These are phyloP conservation scores for Tinospora cordifolia DNA, from an alignment of 164 flowering plant species.

Conservation along the genomic window DNA sequence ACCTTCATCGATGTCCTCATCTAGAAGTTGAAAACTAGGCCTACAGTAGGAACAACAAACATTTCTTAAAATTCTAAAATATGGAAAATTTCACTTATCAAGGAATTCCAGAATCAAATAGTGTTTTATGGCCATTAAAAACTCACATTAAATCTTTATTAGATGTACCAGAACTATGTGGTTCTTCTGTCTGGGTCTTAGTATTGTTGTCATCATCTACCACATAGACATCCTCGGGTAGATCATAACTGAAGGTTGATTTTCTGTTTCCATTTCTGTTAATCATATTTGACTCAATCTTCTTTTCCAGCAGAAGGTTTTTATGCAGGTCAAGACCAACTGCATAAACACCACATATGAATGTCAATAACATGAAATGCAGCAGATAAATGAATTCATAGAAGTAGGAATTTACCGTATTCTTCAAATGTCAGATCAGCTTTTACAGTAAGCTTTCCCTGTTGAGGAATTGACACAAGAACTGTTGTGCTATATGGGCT, in stretches of 20 bases:
- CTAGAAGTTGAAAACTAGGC: conserved; percentile 81
- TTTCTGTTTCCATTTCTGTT: conserved; percentile 19
- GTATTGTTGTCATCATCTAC: conserved; percentile 38
- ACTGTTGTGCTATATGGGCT: conserved; percentile 73
- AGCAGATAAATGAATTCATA: conserved; percentile 4
- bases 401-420: conserved; percentile 41
- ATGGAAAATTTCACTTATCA: neutral
- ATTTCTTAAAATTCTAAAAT: neutral
- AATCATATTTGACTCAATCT: conserved; percentile 21
- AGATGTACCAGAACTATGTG: conserved; percentile 15
- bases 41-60: conserved; percentile 31
- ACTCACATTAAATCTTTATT: conserved; percentile 42
- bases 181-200: conserved; percentile 23
- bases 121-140: neutral
- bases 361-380: neutral
- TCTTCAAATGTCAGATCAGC: conserved; percentile 83
- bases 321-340: conserved; percentile 85
- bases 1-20: conserved; percentile 66
- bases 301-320: conserved; percentile 34
- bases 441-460: conserved; percentile 65
- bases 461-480: conserved; percentile 41
- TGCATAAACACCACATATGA: conserved; percentile 31
- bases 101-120: neutral
- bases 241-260: conserved; percentile 21
- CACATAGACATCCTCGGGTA: conserved; percentile 35